Base-by-base conservation (phyloP, 2,329 filamentous ascomycete genomes). In the Aspergillus hortae region DNA sequence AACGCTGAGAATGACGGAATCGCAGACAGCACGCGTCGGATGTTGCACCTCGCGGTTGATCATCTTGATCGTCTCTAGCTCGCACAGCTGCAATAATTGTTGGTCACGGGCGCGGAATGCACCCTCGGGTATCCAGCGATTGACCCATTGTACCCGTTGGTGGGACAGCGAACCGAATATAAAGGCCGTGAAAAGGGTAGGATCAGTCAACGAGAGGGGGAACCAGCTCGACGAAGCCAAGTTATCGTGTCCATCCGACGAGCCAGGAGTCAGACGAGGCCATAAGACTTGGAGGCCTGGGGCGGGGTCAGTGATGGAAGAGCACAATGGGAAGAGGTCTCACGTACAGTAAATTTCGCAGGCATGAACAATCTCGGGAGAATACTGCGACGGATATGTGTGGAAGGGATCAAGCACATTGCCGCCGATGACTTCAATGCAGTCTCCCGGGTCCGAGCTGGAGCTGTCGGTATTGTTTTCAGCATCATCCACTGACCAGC, bases 1-100 rank as follows among this genome's bases (percentile, higher is more conserved):
- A 0, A 73, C 68, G 21, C 66, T 67, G 4, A 71, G 55, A 15
- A 73, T 60, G 3, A 70, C 63, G 3, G 69, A 65, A 55, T 73
- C 70, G 25, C 64, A 64, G 6, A 63, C 54, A 5, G 64, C 66
- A 11, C 63, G 64, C n/a, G 52, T 49, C 1, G 64, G 64, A 48
- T 71, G 64, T 19, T 53, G 54, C 40, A 73, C 58, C 17, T 68
- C 67, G 30, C 63, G 49, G n/a, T 67, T 71, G 19, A 72, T 67
- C 49, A 67, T 57, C 35, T 65, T 60, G 48, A 73, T 67, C 3
- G 69, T 64, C 49, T 72, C 67, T 48, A 63, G 58, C 48, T 69
- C 66, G 35, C 59, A 64, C 2, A 59, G n/a, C 36, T 61, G 51
- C 9, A 69, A 47, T 1, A 64, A 45, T 9, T 56, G 60, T 35